A percentile compares a stretch with the other conserved stretches of the same genome.
Evolutionary conservation across 352 stramenopile species (phyloP).

Genomic region (Phytophthora citricola): DNA sequence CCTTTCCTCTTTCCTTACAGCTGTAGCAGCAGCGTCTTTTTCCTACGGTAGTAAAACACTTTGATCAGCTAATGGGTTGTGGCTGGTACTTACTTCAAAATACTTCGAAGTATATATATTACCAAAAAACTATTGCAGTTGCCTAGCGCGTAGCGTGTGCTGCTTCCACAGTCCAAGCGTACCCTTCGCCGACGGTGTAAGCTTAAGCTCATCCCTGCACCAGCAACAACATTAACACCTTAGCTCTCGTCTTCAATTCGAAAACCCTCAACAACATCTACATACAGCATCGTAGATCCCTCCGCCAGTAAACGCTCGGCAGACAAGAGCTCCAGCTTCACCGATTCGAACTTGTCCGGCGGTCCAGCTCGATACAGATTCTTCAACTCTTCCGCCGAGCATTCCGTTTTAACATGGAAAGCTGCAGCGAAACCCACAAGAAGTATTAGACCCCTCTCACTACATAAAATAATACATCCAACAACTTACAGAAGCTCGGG

Average conservation of each 20-base stretch:
- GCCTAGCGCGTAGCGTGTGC: constrained; percentile 32
- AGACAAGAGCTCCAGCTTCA: constrained; percentile 56
- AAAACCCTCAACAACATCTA: background rate
- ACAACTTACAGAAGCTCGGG: constrained; percentile 74
- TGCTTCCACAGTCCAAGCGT: constrained; percentile 54
- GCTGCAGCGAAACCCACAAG: constrained; percentile 35
- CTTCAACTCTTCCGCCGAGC: constrained; percentile 41
- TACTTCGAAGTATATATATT: too few relatives aligned
- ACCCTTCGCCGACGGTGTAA: constrained; percentile 58
- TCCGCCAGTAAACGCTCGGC: constrained; percentile 36
- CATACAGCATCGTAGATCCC: constrained; percentile 39
- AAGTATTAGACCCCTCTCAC: background rate
- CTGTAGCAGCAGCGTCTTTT: too few relatives aligned
- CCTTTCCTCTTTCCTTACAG: too few relatives aligned
- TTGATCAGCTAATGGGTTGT: too few relatives aligned
- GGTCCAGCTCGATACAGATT: constrained; percentile 55
- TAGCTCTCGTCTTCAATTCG: too few relatives aligned
- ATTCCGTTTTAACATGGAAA: constrained; percentile 61
- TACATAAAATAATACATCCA: background rate
- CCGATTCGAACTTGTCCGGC: constrained; percentile 66
- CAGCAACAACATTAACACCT: background rate
- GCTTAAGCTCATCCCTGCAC: constrained; percentile 40
- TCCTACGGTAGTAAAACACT: too few relatives aligned
- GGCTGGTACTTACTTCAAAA: too few relatives aligned
- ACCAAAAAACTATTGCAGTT: too few relatives aligned